phyloP scores from a whole-genome alignment of 495 filamentous ascomycete genomes.

The Poronia punctata region DNA sequence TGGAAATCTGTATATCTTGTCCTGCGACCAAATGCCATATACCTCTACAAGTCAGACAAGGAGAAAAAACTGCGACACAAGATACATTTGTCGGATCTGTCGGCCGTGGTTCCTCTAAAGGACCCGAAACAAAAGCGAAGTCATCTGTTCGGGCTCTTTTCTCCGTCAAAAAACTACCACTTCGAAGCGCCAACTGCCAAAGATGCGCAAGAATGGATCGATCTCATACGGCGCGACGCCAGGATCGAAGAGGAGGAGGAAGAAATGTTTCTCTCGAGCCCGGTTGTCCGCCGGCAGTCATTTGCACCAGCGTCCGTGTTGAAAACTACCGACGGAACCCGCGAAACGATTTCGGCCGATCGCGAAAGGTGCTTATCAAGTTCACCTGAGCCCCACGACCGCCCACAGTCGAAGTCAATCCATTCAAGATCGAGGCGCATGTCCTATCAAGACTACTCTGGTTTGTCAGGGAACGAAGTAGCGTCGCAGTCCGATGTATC shows the following conservation, averaged over 20 bases:
- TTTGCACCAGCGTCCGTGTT: slow-evolving; percentile 18
- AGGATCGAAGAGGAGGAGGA: slow-evolving; percentile 81
- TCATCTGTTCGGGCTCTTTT: slow-evolving; percentile 89
- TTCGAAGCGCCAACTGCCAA: slow-evolving; percentile 65
- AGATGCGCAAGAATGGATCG: slow-evolving; percentile 83
- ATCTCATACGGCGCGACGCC: slow-evolving; percentile 69
- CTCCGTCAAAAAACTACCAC: slow-evolving; percentile 83
- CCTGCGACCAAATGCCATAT: slow-evolving; percentile 86
- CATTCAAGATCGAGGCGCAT: slow-evolving; percentile 37
- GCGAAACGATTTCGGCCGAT: slow-evolving; percentile 9
- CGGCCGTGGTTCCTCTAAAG: slow-evolving; percentile 79
- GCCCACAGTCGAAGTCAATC: slow-evolving; percentile 24
- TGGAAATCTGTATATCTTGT: slow-evolving; percentile 92
- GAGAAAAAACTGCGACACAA: slow-evolving; percentile 85
- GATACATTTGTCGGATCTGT: slow-evolving; percentile 81
- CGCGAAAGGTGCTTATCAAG: slow-evolving; percentile 46
- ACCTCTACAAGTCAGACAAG: slow-evolving; percentile 87
- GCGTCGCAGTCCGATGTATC: slow-evolving; percentile 89
- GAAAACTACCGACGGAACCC: slow-evolving; percentile 5
- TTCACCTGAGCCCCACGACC: slow-evolving; percentile 53
- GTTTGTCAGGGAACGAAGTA: slow-evolving; percentile 67
- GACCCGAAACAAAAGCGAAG: slow-evolving; percentile 75
- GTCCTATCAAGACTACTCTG: slow-evolving; percentile 61
- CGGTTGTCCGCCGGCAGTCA: slow-evolving; percentile 36
- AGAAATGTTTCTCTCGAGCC: slow-evolving; percentile 64